Evolutionary conservation across 352 stramenopile genomes (phyloP).

Genomic region (Globisporangium orthogonon): DNA sequence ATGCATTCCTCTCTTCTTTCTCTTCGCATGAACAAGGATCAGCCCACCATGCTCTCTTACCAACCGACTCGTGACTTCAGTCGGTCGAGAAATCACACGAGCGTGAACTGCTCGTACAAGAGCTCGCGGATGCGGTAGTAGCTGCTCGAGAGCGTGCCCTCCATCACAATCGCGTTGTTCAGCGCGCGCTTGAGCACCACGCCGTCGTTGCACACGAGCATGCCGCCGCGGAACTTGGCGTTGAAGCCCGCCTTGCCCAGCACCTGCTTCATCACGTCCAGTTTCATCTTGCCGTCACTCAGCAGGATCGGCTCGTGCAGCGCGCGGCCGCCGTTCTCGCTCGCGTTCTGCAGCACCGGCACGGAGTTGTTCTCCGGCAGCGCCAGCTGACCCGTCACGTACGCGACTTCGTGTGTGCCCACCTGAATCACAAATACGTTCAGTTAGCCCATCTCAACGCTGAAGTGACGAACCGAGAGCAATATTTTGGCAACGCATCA

Average conservation of each 20-base stretch:
- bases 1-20: background rate
- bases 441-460: background rate
- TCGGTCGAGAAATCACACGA: conserved; percentile 36
- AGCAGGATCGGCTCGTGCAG: conserved; percentile 79
- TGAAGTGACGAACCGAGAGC: background rate
- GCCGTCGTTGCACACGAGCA: conserved; percentile 86
- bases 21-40: background rate
- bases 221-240: conserved; percentile 85
- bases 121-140: conserved; percentile 86
- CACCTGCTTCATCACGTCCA: conserved; percentile 88
- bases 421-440: conserved; percentile 26
- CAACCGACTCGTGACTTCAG: background rate
- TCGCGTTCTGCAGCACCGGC: conserved; percentile 55
- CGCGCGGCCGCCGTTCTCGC: conserved; percentile 25
- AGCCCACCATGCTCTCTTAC: background rate
- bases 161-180: conserved; percentile 87
- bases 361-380: conserved; percentile 65
- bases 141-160: conserved; percentile 76
- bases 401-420: conserved; percentile 80
- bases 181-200: conserved; percentile 80
- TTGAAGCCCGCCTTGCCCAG: conserved; percentile 83
- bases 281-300: conserved; percentile 86
- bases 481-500: background rate
- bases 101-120: conserved; percentile 85
- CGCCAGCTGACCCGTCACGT: conserved; percentile 70